phyloP scores from a whole-genome alignment of 371 early-diverging fungal species.

The Blyttiomyces sp. region DNA sequence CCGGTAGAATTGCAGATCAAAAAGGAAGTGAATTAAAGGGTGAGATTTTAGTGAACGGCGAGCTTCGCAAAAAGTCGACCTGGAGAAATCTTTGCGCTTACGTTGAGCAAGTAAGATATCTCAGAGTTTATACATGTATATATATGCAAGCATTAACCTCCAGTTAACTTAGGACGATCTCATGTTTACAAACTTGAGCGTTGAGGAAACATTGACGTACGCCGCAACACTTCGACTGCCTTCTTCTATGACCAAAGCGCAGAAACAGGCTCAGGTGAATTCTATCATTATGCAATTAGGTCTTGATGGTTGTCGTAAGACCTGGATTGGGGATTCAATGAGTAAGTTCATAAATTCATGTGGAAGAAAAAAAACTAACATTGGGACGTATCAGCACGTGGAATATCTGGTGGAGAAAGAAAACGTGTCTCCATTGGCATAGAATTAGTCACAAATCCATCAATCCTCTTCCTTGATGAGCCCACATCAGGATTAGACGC shows the following conservation, averaged over 20 bases:
- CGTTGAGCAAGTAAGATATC: constrained; percentile 37
- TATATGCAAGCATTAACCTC: too few relatives aligned
- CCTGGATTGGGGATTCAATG: constrained; percentile 69
- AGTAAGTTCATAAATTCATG: too few relatives aligned
- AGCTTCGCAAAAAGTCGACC: constrained; percentile 31
- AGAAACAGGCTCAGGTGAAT: constrained; percentile 56
- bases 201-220: constrained; percentile 68
- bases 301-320: constrained; percentile 59
- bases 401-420: constrained; percentile 56
- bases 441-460: constrained; percentile 46
- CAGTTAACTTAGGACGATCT: constrained; percentile 75
- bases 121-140: too few relatives aligned
- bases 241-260: constrained; percentile 45
- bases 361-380: too few relatives aligned
- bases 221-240: constrained; percentile 80
- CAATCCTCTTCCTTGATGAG: constrained; percentile 56
- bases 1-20: constrained; percentile 67
- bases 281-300: constrained; percentile 68
- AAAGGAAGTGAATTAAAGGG: constrained; percentile 70
- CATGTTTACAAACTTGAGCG: constrained; percentile 63
- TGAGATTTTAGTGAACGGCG: constrained; percentile 59
- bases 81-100: constrained; percentile 20
- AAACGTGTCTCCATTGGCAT: constrained; percentile 49
- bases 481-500: constrained; percentile 78
- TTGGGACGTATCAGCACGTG: too few relatives aligned